Evolutionary conservation across 495 filamentous ascomycete genomes (phyloP), one percentile per base, ranked within the genome.

Genomic region (Chaetomidium leptoderma): DNA sequence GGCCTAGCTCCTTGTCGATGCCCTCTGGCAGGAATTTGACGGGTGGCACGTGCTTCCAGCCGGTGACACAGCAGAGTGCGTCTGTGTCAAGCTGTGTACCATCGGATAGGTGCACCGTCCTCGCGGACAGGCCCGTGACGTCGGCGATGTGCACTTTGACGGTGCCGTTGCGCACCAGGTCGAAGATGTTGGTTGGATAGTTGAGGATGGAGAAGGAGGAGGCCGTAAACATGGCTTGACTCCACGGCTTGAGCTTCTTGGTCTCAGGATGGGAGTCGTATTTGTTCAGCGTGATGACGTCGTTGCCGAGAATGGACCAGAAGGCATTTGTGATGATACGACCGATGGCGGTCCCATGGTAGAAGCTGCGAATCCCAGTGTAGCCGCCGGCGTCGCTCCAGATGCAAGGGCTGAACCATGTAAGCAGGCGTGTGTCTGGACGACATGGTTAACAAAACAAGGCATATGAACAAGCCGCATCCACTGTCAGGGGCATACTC

Each of bases 291-390:
- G 74, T 67, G 19, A 85, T 62, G 6, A 88, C 76, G 58, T 89
- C 84, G 51, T 80, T 73, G 13, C 70, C 78, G 3, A 92, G 70
- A 4, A 84, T 76, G 1, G 59, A 63, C 84, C 86, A 93, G 68
- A 92, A 92, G 1, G 66, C 61, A 59, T 89, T 79, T 3, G 87
- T 83, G 33, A 92, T 76, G 65, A 77, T 79, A 6, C 87, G 78
- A 2, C 90, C 90, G 17, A 90, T 58, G 58, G 72, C 76, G 2
- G 87, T 88, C 11, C 76, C 72, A 62, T 95, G 89, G 39, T 90
- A 76, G 57, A 90, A 83, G 23, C 48, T 39, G 16, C 76, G 71
- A 14, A 74, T 72, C 0, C 46, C 29, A 19, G 52, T 39, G 55
- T 74, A 79, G 2, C 76, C 76, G 48, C 75, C 77, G 8, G 62